Percentiles rank a stretch among this genome's conserved stretches.
phyloP scores from a whole-genome alignment of 2,329 filamentous ascomycete species.

The Aspergillus persii region DNA sequence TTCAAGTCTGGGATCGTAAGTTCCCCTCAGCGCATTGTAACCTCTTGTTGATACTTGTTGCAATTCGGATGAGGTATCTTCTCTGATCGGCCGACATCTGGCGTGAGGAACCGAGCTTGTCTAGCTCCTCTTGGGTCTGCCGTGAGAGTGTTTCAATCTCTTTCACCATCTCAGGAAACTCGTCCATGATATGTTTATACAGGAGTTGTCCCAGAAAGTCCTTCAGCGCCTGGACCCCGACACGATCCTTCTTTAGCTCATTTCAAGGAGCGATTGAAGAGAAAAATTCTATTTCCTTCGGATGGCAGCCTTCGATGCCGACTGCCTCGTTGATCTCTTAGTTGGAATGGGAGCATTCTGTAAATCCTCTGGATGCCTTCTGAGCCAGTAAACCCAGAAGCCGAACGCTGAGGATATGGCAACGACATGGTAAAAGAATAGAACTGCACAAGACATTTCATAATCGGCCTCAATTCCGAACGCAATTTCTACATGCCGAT shows the following conservation, averaged over 20 bases:
- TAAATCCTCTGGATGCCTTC: too few species aligned
- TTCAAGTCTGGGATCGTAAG: constrained; percentile 9
- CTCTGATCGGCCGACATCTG: constrained; percentile 17
- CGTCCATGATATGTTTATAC: constrained; percentile 23
- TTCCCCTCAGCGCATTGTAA: constrained; percentile 15
- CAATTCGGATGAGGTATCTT: constrained; percentile 15
- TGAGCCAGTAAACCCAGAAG: too few species aligned
- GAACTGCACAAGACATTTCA: too few species aligned
- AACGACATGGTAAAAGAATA: too few species aligned
- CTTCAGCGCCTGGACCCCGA: constrained; percentile 18
- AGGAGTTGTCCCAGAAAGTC: constrained; percentile 16
- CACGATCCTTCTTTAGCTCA: constrained; percentile 14
- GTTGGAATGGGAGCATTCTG: too few species aligned
- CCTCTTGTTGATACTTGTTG: constrained; percentile 13
- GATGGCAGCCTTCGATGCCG: constrained; percentile 17
- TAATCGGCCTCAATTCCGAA: too few species aligned
- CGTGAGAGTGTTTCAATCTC: constrained; percentile 12
- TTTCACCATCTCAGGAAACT: constrained; percentile 16
- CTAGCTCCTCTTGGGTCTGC: constrained; percentile 24
- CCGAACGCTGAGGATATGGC: too few species aligned
- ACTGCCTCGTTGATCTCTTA: too few species aligned
- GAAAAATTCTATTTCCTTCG: constrained; percentile 17
- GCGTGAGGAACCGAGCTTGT: constrained; percentile 14
- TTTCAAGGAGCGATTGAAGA: constrained; percentile 12
- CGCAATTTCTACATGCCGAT: too few species aligned